These are phyloP conservation scores for Narthecium ossifragum DNA, from an alignment of 106 monocot species.

Conservation along the genomic window DNA sequence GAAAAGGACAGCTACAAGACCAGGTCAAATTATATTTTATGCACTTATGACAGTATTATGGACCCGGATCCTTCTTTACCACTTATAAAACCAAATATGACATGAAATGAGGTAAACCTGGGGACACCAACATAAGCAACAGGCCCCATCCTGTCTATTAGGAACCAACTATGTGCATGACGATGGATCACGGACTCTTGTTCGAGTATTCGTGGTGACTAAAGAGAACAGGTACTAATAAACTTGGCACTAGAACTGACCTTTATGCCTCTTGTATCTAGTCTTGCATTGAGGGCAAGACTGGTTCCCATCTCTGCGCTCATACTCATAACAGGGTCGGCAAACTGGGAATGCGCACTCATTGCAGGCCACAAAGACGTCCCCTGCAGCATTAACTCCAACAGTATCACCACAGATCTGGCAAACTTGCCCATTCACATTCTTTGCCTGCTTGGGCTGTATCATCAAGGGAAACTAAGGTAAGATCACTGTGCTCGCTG, in stretches of 20 bases:
- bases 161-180: not conserved
- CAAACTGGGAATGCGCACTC: conserved; percentile 96
- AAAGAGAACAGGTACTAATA: not conserved
- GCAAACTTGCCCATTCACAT: conserved; percentile 53
- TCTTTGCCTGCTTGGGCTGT: conserved; percentile 62
- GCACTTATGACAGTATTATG: too few species aligned
- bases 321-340: conserved; percentile 87
- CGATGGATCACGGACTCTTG: not conserved
- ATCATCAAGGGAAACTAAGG: conserved; percentile 10
- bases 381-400: conserved; percentile 53
- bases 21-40: too few species aligned
- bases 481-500: not conserved
- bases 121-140: too few species aligned
- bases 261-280: conserved; percentile 86
- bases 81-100: not conserved
- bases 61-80: too few species aligned
- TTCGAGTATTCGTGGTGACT: not conserved
- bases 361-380: conserved; percentile 89
- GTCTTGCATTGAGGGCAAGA: conserved; percentile 96
- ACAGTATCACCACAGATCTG: conserved; percentile 87
- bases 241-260: too few species aligned
- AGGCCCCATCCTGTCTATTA: too few species aligned
- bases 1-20: too few species aligned
- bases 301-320: conserved; percentile 79
- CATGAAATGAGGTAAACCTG: too few species aligned